These are phyloP conservation scores for Stromatinia cepivora DNA, from an alignment of 2,329 filamentous ascomycete genomes.

Conservation along the genomic window DNA sequence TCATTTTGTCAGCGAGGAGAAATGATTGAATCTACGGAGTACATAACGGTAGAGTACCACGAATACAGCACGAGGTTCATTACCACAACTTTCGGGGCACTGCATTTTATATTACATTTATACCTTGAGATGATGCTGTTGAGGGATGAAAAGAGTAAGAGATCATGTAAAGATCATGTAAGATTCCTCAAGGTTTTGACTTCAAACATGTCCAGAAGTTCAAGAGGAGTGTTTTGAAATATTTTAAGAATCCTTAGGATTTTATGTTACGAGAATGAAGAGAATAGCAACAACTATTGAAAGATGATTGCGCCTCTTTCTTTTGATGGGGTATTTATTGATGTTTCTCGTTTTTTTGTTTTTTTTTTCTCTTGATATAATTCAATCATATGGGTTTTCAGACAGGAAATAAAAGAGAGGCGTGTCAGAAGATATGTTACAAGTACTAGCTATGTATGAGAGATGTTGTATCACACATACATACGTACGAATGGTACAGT, in stretches of 20 bases:
- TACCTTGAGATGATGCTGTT: neutral
- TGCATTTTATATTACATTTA: conserved; percentile 1
- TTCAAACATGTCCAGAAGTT: neutral
- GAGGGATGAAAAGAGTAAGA: neutral
- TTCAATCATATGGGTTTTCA: neutral
- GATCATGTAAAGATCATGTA: neutral
- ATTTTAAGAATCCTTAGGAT: conserved; percentile 14
- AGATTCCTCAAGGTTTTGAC: neutral
- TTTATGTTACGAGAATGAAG: neutral
- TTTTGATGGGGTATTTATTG: neutral
- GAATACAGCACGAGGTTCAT: conserved; percentile 12
- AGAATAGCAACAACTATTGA: neutral
- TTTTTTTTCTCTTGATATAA: neutral
- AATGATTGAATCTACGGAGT: neutral
- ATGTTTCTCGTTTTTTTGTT: neutral
- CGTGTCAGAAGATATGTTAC: conserved; percentile 9
- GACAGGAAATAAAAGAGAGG: neutral
- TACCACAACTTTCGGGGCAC: neutral
- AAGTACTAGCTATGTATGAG: neutral
- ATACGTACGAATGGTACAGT: neutral
- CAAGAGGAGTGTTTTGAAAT: neutral
- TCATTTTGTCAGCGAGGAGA: neutral
- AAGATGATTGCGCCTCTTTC: conserved; percentile 11
- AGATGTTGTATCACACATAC: neutral
- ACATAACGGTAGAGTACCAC: conserved; percentile 1